A percentile compares a stretch with the other conserved stretches of the same genome.
Evolutionary conservation across 2,329 filamentous ascomycete genomes (phyloP).

Genomic region (Ophiostoma angusticollis): DNA sequence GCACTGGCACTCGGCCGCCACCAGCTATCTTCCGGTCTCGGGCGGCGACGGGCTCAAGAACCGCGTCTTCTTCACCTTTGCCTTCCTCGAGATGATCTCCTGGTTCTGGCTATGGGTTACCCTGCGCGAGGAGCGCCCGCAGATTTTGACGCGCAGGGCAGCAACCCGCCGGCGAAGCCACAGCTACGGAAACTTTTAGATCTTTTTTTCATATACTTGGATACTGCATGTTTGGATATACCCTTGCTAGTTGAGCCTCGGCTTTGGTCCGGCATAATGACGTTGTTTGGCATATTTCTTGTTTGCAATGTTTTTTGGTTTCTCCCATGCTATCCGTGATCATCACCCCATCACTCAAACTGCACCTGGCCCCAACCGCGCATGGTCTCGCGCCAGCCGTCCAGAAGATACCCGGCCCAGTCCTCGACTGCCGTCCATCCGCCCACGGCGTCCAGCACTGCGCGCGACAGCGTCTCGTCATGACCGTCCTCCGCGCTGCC

Average conservation of each 20-base stretch:
- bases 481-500: slow-evolving; percentile 8
- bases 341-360: slow-evolving; percentile 18
- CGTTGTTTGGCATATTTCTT: not conserved
- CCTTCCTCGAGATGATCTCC: slow-evolving; percentile 67
- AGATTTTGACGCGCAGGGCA: slow-evolving; percentile 28
- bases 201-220: too few species aligned
- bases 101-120: slow-evolving; percentile 82
- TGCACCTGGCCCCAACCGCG: slow-evolving; percentile 25
- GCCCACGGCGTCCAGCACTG: slow-evolving; percentile 19
- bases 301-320: too few species aligned
- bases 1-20: slow-evolving; percentile 24
- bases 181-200: too few species aligned
- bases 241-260: not conserved
- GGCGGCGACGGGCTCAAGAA: slow-evolving; percentile 65
- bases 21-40: slow-evolving; percentile 25
- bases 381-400: slow-evolving; percentile 26
- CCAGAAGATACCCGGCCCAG: slow-evolving; percentile 24
- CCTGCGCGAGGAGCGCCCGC: slow-evolving; percentile 49
- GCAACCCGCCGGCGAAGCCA: slow-evolving; percentile 19
- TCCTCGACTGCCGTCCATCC: slow-evolving; percentile 20
- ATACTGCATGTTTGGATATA: slow-evolving; percentile 3
- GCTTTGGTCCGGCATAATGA: not conserved
- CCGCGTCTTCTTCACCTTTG: slow-evolving; percentile 70
- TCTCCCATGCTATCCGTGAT: not conserved
- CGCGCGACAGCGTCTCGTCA: slow-evolving; percentile 14